Percentiles rank a stretch among this genome's conserved stretches.
Evolutionary conservation across 257 asterid genomes (phyloP).

Genomic region (Forsythia viridissima): DNA sequence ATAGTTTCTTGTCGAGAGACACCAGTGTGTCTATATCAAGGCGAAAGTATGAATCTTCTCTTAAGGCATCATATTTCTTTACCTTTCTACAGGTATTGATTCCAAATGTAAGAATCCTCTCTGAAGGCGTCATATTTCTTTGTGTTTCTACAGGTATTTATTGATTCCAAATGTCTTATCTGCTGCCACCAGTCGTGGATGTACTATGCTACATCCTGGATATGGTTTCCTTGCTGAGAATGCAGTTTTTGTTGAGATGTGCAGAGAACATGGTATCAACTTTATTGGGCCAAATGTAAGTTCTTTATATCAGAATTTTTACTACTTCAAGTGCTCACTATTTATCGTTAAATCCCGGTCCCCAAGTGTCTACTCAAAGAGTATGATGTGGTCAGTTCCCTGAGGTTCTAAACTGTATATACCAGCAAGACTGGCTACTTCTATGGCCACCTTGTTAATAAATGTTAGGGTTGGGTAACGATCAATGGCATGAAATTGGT

Average conservation of each 20-base stretch:
- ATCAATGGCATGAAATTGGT: constrained; percentile 6
- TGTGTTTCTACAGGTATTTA: constrained; percentile 59
- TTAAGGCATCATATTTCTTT: neutral
- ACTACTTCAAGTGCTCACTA: constrained; percentile 10
- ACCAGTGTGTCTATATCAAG: neutral
- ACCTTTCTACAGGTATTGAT: constrained; percentile 65
- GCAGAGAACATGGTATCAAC: constrained; percentile 86
- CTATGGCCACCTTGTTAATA: neutral
- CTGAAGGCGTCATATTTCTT: neutral
- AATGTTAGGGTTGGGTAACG: constrained; percentile 5
- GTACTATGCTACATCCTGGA: constrained; percentile 99
- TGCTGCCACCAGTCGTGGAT: constrained; percentile 86
- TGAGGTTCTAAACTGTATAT: neutral
- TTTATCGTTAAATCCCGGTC: constrained; percentile 2
- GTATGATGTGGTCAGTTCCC: neutral
- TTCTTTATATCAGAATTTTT: constrained; percentile 8
- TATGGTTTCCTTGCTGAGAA: constrained; percentile 97
- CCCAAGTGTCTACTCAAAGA: neutral
- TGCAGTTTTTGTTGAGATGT: constrained; percentile 94
- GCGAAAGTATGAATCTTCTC: neutral
- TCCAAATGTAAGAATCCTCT: constrained; percentile 47
- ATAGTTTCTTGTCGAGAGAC: neutral
- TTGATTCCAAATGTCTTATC: constrained; percentile 86
- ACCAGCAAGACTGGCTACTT: constrained; percentile 12
- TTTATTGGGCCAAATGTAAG: constrained; percentile 97